Evolutionary conservation across 2,329 filamentous ascomycete genomes (phyloP), one percentile per base, ranked within the genome.

Genomic region (Alternaria viburni): DNA sequence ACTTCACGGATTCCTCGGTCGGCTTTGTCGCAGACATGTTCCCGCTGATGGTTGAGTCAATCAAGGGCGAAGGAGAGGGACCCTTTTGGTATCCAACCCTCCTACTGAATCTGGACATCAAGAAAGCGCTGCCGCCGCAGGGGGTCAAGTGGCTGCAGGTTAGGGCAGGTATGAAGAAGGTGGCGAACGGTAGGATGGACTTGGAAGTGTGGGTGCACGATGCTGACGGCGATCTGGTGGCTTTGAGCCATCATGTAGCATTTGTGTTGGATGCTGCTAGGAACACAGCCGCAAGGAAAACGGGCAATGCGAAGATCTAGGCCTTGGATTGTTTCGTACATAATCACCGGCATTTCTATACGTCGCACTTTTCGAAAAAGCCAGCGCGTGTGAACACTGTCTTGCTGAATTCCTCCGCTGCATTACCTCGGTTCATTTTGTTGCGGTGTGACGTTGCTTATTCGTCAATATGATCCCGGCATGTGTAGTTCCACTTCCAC

Each of bases 51-150:
- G 78, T 91, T 13, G 89, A 92, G 76, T 66, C 62, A 5, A 81
- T 80, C 65, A 75, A 73, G 41, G 79, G 79, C 4, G 65, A 75
- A 19, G 68, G 55, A 2, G 67, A 75, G 55, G 75, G 74, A 57
- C 77, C 74, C 19, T 88, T 88, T 69, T 93, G 91, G 92, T 93
- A 92, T 75, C 91, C 91, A 0, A 96, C 92, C 1, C 61, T 96
- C 2, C 81, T 89, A 17, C 80, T 96, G 74, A 93, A 92, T 75
- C 72, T 96, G 21, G 92, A 96, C 66, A 82, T 93, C 43, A 96
- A 95, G 82, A 92, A 90, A 75, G 77, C 84, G 7, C 76, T 96
- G 47, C 91, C 91, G 0, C 80, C 81, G 5, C 86, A 87, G 45
- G 92, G 92, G 0, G 87, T 88, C 1, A 89, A 92, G 75, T 96